phyloP scores from a whole-genome alignment of 192 early-diverging fungal species.

The Coemansia asiatica region DNA sequence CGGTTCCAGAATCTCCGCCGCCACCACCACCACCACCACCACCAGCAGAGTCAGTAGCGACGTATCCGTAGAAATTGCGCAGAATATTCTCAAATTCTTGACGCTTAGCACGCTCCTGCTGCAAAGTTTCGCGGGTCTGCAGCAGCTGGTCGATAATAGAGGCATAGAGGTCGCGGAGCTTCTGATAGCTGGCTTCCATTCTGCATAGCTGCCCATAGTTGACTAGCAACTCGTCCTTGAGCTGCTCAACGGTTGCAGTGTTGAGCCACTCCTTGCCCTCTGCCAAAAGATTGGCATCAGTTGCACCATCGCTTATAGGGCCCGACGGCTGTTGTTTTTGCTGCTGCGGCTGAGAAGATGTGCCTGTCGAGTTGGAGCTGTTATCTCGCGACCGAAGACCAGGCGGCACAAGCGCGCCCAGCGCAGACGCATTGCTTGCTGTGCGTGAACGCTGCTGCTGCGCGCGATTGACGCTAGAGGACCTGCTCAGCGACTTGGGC shows the following conservation, averaged over 20 bases:
- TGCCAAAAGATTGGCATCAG: not conserved
- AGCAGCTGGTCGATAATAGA: conserved; percentile 49
- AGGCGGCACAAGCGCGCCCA: conserved; percentile 40
- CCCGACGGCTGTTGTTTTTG: not conserved
- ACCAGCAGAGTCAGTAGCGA: conserved; percentile 2
- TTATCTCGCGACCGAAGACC: conserved; percentile 37
- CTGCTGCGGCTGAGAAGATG: conserved; percentile 2
- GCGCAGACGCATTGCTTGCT: conserved; percentile 29
- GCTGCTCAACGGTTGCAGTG: conserved; percentile 31
- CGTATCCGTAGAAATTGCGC: conserved; percentile 45
- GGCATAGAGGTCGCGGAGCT: conserved; percentile 48
- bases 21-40: not conserved
- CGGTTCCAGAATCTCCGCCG: not conserved
- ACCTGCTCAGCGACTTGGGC: conserved; percentile 15
- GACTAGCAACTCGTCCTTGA: conserved; percentile 50
- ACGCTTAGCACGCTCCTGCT: conserved; percentile 42
- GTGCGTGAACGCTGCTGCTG: conserved; percentile 29
- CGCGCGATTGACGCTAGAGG: not conserved
- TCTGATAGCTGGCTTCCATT: conserved; percentile 53
- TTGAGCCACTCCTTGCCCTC: conserved; percentile 44
- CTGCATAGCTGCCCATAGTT: conserved; percentile 52
- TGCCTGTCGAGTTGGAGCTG: not conserved
- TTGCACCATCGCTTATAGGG: not conserved
- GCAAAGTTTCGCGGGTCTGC: conserved; percentile 35
- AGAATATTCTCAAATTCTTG: conserved; percentile 32